Evolutionary conservation across 2,329 filamentous ascomycete species (phyloP).

Genomic region (Sphaceloma murrayae): DNA sequence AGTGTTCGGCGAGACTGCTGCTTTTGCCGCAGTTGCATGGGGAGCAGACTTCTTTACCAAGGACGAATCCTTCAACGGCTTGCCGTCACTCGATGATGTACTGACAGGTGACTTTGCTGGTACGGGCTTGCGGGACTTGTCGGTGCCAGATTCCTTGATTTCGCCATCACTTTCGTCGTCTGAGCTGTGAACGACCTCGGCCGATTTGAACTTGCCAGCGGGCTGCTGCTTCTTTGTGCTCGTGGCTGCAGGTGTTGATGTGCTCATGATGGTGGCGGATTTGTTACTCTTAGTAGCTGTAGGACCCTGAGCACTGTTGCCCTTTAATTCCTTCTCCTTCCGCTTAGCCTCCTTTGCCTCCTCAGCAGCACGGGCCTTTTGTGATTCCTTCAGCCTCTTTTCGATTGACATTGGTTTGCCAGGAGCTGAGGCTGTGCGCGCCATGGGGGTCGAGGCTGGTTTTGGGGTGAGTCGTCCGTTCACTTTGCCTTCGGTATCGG

Average conservation of each 20-base stretch:
- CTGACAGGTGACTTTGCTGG: slow-evolving; percentile 5
- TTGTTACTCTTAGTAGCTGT: slow-evolving; percentile 25
- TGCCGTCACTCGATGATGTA: slow-evolving; percentile 11
- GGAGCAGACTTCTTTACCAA: slow-evolving; percentile 1
- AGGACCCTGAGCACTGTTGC: slow-evolving; percentile 26
- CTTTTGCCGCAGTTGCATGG: slow-evolving; percentile 18
- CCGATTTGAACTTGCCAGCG: slow-evolving; percentile 42
- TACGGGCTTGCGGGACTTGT: background rate
- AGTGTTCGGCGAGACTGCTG: slow-evolving; percentile 19
- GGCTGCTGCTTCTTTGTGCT: slow-evolving; percentile 22
- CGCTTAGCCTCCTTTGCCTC: slow-evolving; percentile 42
- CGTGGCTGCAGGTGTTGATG: background rate
- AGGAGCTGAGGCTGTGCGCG: slow-evolving; percentile 20
- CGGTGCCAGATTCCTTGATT: slow-evolving; percentile 16
- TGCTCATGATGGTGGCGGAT: slow-evolving; percentile 27
- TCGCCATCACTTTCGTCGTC: slow-evolving; percentile 30
- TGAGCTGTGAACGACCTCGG: slow-evolving; percentile 45
- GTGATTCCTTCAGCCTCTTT: slow-evolving; percentile 40
- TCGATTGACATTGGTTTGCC: slow-evolving; percentile 24
- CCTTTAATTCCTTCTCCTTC: slow-evolving; percentile 30
- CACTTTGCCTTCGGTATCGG: slow-evolving; percentile 11
- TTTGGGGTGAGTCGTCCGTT: slow-evolving; percentile 23
- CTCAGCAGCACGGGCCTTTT: slow-evolving; percentile 33
- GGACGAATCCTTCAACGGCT: slow-evolving; percentile 2
- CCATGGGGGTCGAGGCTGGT: slow-evolving; percentile 23